Base-by-base conservation (phyloP, 2,329 filamentous ascomycete species). In the Aspergillus clavatus region DNA sequence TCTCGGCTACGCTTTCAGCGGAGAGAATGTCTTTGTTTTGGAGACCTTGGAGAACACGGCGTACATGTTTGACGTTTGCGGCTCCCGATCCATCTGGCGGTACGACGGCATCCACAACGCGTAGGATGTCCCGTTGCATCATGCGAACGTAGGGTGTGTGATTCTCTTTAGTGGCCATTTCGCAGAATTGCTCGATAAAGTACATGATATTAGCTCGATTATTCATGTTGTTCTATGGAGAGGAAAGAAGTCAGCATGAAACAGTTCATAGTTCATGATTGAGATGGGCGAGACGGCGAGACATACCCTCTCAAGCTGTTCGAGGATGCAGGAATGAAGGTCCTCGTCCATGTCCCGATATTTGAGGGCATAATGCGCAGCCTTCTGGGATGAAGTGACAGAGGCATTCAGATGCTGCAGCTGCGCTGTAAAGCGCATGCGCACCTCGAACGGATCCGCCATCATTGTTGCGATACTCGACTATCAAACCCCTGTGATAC, bases 161-260 rank as follows among this genome's bases (percentile, higher is more conserved):
- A 52, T 82, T 80, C 54, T 89, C 87, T 54, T 83, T 86, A 51
- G 81, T 78, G 18, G 89, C 87, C 70, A 89, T 78, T 63, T 97
- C 91, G 63, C 94, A 87, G 56, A 98, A 87, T 57, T 91, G 86
- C 62, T 97, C 91, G 62, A 98, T 86, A 69, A 98, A 98, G 71
- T 95, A 98, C 86, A 98, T 95, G 67, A 98, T 97, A 66, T 98
- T 98, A 47, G 93, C 94, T 49, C 91, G 80, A 41, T 85, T 95
- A 70, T 98, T 98, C 86, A 98, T 95, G 55, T 87, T 91, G 56
- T 88, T 95, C 80, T 90, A 57, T 12, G 31, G 4, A 22, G 22
- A 19, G 10, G 14, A 27, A 7, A 24, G 24, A n/a, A 14, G 4
- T 36, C 24, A 37, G 23, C 4, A 16, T 36, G 12, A 47, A 3